These are phyloP conservation scores for Myriosclerotinia curreyana DNA, from an alignment of 2,329 filamentous ascomycete genomes.

Conservation along the genomic window DNA sequence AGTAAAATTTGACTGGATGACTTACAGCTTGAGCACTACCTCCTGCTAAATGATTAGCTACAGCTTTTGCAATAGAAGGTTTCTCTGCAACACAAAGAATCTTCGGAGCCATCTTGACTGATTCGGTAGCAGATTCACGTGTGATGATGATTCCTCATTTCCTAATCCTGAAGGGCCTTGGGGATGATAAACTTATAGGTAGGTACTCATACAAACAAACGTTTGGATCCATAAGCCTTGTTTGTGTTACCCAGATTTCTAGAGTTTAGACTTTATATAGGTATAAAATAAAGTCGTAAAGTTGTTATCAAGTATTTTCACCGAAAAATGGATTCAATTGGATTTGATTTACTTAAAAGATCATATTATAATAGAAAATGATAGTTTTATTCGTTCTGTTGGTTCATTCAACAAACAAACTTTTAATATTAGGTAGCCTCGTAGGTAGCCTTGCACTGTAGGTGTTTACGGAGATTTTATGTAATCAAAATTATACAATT, in stretches of 20 bases:
- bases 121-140: neutral
- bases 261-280: no score
- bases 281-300: neutral
- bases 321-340: neutral
- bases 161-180: neutral
- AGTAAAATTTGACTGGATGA: slow-evolving; percentile 10
- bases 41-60: slow-evolving; percentile 84
- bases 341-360: neutral
- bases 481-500: no score
- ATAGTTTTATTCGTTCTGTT: neutral
- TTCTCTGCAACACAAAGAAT: slow-evolving; percentile 81
- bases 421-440: neutral
- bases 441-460: neutral
- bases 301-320: neutral
- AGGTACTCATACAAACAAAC: neutral
- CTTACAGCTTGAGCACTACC: slow-evolving; percentile 68
- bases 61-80: slow-evolving; percentile 92
- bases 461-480: no score
- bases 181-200: neutral
- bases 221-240: neutral
- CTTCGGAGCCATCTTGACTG: slow-evolving; percentile 40
- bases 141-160: neutral
- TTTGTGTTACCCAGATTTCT: neutral
- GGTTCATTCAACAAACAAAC: neutral
- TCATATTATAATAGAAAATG: neutral